Evolutionary conservation across 2,329 filamentous ascomycete species (phyloP), one percentile per base, ranked within the genome.

Genomic region (Ophiocordyceps sinensis): DNA sequence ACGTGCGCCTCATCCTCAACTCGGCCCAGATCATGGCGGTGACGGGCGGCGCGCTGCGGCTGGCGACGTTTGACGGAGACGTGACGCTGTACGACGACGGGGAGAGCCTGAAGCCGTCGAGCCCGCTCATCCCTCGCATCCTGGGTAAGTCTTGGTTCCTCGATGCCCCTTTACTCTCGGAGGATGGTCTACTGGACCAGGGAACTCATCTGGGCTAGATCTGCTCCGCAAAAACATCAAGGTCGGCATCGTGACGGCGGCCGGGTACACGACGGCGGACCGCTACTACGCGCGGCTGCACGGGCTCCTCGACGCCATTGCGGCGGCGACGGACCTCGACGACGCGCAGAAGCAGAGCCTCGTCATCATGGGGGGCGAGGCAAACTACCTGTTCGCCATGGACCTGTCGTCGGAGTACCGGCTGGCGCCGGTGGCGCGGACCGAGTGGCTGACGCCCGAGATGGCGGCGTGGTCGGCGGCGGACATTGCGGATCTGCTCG

Each of bases 41-140:
- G n/a, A 82, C 86, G 14, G 77, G 76, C 21, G 80, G 82, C 19
- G 73, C 77, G 5, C 71, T 95, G 9, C 79, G 91, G 51, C 73
- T 98, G 4, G 81, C 94, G 41, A 98, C 91, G 0, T 98, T 98
- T 57, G 91, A 98, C 60, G 91, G 91, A 61, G 91, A 98, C 62
- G 87, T 98, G 39, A 98, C 91, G 1, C 71, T 98, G 19, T 98
- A 98, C 59, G 83, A 87, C 43, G 84, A 98, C 54, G 91, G 91
- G 12, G 73, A 86, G 52, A 85, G 77, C 47, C 69, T 98, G 9
- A 77, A 80, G 41, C 68, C 79, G 0, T 70, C 75, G 14, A 94
- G 84, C 57, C 83, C 86, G 0, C 77, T 94, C 14, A 87, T 96
- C 41, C 65, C 72, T 1, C 66, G 71, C 26, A 68, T 80, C 31